Percentiles rank a stretch among this genome's conserved stretches.
Conservation (phyloP, 495 filamentous ascomycete species). For the Tricharina praecox region DNA sequence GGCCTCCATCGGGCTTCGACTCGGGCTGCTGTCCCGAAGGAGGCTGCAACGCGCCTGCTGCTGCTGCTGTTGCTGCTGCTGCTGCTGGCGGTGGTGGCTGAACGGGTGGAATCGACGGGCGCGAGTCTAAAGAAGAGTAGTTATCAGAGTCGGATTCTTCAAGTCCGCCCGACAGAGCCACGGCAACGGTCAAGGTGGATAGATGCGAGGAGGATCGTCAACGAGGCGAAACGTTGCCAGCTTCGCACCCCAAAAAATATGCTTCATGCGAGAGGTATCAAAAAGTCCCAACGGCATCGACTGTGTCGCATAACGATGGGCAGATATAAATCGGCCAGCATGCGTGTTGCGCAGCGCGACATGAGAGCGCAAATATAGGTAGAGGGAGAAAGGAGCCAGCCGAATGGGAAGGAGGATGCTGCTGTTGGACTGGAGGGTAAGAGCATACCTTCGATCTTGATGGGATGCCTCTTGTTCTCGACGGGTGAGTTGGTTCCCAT, state of each 20-base stretch:
- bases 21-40: no score
- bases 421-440: no score
- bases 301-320: no score
- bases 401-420: neutral
- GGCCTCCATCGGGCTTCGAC: neutral
- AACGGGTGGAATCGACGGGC: neutral
- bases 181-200: no score
- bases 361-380: neutral
- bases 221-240: neutral
- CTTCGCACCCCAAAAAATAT: neutral
- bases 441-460: constrained; percentile 24
- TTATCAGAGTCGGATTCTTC: neutral
- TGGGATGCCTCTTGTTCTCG: constrained; percentile 17
- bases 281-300: no score
- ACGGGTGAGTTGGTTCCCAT: constrained; percentile 26
- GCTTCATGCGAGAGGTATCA: no score
- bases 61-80: no score
- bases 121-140: neutral
- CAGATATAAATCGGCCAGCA: no score
- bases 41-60: no score
- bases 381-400: neutral
- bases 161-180: no score
- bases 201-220: neutral
- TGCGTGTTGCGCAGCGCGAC: no score
- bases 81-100: neutral